Percentiles rank a stretch among this genome's conserved stretches.
phyloP scores from a whole-genome alignment of 2,329 filamentous ascomycete genomes.

The Colletotrichum phormii region DNA sequence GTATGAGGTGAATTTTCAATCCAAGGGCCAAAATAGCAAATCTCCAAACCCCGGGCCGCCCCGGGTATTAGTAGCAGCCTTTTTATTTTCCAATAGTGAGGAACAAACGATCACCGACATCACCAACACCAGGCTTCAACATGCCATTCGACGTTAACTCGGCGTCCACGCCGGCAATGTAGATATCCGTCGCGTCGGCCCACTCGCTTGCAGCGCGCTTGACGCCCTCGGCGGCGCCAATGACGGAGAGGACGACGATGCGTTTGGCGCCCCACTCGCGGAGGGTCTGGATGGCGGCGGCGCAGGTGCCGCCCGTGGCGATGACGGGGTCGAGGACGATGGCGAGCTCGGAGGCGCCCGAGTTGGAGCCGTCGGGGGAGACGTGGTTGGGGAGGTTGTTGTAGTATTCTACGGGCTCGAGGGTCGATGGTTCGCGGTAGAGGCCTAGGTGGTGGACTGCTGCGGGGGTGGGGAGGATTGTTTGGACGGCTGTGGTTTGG shows the following conservation, averaged over 20 bases:
- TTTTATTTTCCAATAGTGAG: slow-evolving; percentile 84
- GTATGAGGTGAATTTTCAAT: not conserved
- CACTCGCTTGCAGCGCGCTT: slow-evolving; percentile 79
- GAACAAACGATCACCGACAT: slow-evolving; percentile 91
- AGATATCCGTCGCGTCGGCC: slow-evolving; percentile 82
- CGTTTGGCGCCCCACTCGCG: slow-evolving; percentile 90
- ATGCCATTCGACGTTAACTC: slow-evolving; percentile 83
- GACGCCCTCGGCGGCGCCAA: slow-evolving; percentile 81
- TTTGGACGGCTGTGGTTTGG: slow-evolving; percentile 73
- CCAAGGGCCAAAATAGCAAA: not conserved
- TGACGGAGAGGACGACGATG: slow-evolving; percentile 80
- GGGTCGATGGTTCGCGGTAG: slow-evolving; percentile 88
- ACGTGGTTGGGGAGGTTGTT: slow-evolving; percentile 90
- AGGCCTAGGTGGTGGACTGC: slow-evolving; percentile 94
- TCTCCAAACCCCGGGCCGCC: no score
- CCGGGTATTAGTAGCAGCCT: not conserved
- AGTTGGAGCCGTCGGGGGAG: slow-evolving; percentile 48
- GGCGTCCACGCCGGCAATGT: slow-evolving; percentile 83
- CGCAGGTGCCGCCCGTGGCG: slow-evolving; percentile 90
- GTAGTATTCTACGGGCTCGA: slow-evolving; percentile 96
- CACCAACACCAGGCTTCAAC: slow-evolving; percentile 90
- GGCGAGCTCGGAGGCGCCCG: slow-evolving; percentile 67
- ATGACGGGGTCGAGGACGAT: slow-evolving; percentile 93
- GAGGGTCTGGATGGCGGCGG: slow-evolving; percentile 89
- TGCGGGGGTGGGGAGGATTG: slow-evolving; percentile 82